Evolutionary conservation across 2,329 filamentous ascomycete genomes (phyloP).

Genomic region (Trichoderma sp.): DNA sequence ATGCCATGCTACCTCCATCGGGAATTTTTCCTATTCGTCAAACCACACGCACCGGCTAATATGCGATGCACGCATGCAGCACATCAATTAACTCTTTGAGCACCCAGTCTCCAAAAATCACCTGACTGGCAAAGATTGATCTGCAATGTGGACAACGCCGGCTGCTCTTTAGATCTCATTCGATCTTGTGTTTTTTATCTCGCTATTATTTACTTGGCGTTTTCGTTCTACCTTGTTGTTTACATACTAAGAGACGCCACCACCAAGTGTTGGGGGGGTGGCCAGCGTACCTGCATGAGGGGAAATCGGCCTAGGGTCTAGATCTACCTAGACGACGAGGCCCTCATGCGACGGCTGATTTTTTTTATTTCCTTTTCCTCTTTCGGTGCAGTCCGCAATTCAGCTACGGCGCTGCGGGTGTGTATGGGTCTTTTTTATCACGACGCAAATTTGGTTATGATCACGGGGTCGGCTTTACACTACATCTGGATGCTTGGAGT

Average conservation of each 20-base stretch:
- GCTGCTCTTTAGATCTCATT: background rate
- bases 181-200: constrained; percentile 1
- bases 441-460: constrained; percentile 22
- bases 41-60: constrained; percentile 1
- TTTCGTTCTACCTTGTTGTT: background rate
- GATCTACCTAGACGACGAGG: constrained; percentile 4
- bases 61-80: constrained; percentile 11
- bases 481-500: constrained; percentile 5
- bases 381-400: constrained; percentile 4
- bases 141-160: background rate
- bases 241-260: constrained; percentile 12
- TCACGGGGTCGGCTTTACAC: constrained; percentile 2
- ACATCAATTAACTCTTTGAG: background rate
- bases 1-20: constrained; percentile 17
- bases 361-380: background rate
- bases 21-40: constrained; percentile 23
- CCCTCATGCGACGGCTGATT: constrained; percentile 1
- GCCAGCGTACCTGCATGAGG: constrained; percentile 19
- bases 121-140: background rate
- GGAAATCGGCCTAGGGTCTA: constrained; percentile 4
- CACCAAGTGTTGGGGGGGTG: background rate
- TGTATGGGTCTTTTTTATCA: constrained; percentile 16
- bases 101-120: background rate
- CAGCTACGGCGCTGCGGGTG: constrained; percentile 1
- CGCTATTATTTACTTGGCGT: background rate